Evolutionary conservation across 2,329 filamentous ascomycete genomes (phyloP).

Genomic region (Sporothrix brunneoviolacea): DNA sequence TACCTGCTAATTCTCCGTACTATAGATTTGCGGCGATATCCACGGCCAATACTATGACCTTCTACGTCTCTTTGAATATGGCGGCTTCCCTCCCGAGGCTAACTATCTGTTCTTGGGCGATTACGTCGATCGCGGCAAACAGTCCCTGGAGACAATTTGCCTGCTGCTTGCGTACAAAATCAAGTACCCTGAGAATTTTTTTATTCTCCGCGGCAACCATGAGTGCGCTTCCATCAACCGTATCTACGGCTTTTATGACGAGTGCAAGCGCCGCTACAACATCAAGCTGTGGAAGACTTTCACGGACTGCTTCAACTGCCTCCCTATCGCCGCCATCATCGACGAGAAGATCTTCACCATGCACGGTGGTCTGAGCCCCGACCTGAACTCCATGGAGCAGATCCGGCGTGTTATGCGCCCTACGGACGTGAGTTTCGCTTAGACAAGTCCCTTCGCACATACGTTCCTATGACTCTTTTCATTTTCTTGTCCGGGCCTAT

Average conservation of each 20-base stretch:
- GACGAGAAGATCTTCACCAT: constrained; percentile 99
- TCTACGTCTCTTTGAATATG: constrained; percentile 94
- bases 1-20: neutral
- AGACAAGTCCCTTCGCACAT: too few relatives aligned
- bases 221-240: constrained; percentile 98
- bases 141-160: constrained; percentile 97
- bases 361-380: constrained; percentile 95
- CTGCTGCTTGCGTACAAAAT: constrained; percentile 97
- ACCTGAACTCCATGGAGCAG: constrained; percentile 99
- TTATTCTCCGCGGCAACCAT: constrained; percentile 96
- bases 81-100: constrained; percentile 94
- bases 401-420: constrained; percentile 98
- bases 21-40: constrained; percentile 99
- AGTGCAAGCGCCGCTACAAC: constrained; percentile 98
- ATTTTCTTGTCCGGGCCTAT: too few relatives aligned
- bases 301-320: constrained; percentile 98
- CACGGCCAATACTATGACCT: constrained; percentile 99
- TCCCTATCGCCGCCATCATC: constrained; percentile 97
- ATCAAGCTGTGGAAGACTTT: constrained; percentile 99
- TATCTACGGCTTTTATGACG: constrained; percentile 99
- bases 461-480: too few relatives aligned
- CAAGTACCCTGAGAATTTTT: constrained; percentile 99
- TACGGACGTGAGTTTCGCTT: constrained; percentile 83
- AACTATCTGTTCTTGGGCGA: constrained; percentile 99
- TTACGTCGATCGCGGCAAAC: constrained; percentile 98